These are phyloP conservation scores for Neurospora sp. DNA, from an alignment of 495 filamentous ascomycete species.

Conservation along the genomic window DNA sequence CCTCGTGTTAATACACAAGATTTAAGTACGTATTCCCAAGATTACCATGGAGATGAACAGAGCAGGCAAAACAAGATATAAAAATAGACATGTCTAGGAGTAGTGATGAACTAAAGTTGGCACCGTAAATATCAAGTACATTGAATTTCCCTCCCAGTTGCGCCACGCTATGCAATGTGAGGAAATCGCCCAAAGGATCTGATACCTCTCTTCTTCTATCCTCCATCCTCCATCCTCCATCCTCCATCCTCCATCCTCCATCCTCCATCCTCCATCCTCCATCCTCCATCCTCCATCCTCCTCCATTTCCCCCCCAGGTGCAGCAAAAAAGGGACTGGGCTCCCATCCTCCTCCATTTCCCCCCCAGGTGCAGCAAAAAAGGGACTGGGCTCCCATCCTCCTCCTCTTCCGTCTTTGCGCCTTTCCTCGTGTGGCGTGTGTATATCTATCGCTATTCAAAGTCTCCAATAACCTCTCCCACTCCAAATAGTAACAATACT, in stretches of 20 bases:
- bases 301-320: background rate
- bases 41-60: background rate
- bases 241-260: too few species aligned
- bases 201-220: background rate
- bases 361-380: background rate
- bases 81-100: background rate
- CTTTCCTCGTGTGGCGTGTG: background rate
- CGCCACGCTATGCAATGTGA: slow-evolving; percentile 24
- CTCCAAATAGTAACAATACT: background rate
- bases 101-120: background rate
- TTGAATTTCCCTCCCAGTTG: background rate
- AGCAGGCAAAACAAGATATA: background rate
- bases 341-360: background rate
- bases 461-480: background rate
- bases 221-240: background rate
- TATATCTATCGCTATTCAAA: background rate
- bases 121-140: background rate
- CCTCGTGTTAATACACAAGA: background rate
- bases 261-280: background rate
- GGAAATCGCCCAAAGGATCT: background rate
- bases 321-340: background rate
- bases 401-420: background rate
- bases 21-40: background rate
- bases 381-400: background rate
- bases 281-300: background rate